phyloP scores from a whole-genome alignment of 2,329 filamentous ascomycete genomes.

The Dendryphion nanum region DNA sequence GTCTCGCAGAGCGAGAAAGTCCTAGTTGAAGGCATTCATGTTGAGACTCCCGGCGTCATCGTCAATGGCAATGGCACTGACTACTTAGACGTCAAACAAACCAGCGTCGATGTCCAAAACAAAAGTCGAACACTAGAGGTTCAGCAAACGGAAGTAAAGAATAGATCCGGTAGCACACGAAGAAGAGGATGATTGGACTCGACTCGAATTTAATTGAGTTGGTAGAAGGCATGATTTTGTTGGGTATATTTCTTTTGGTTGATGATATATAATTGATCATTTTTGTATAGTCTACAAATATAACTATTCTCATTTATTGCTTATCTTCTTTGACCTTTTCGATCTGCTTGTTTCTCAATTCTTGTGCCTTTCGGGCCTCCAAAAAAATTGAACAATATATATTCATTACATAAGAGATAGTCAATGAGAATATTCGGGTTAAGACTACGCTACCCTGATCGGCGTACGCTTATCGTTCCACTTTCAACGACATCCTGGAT shows the following conservation, averaged over 20 bases:
- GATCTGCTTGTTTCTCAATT: not conserved
- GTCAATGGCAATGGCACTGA: not conserved
- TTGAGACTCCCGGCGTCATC: constrained; percentile 20
- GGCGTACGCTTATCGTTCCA: too few relatives aligned
- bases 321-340: not conserved
- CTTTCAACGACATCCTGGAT: too few relatives aligned
- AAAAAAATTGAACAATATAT: too few relatives aligned
- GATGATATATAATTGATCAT: too few relatives aligned
- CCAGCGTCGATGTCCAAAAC: not conserved
- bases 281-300: too few relatives aligned
- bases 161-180: not conserved
- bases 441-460: too few relatives aligned
- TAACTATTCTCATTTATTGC: too few relatives aligned
- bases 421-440: too few relatives aligned
- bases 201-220: not conserved
- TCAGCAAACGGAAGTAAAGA: not conserved
- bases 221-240: too few relatives aligned
- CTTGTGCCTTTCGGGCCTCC: too few relatives aligned
- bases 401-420: too few relatives aligned
- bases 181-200: not conserved
- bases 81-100: not conserved
- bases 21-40: constrained; percentile 32
- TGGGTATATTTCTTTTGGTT: too few relatives aligned
- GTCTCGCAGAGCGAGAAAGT: constrained; percentile 22
- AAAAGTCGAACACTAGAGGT: not conserved